Percentiles rank a stretch among this genome's conserved stretches.
Evolutionary conservation across 208 protist species (phyloP).

Genomic region (Leishmania arabica): DNA sequence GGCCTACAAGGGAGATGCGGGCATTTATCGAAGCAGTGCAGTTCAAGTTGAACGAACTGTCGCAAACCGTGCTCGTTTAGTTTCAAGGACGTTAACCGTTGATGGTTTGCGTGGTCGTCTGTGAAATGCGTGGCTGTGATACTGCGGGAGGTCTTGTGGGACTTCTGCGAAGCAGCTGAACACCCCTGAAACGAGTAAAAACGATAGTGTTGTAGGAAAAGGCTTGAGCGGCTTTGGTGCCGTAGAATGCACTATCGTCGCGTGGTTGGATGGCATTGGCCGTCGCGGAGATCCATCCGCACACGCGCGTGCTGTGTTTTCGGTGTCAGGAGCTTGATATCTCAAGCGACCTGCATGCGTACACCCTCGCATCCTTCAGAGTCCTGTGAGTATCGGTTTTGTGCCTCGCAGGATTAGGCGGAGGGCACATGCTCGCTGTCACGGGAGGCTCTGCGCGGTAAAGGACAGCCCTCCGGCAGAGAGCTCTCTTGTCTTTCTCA

Average conservation of each 20-base stretch:
- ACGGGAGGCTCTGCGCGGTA: no score
- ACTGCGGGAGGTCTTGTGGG: neutral
- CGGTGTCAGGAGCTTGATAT: neutral
- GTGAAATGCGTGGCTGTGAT: neutral
- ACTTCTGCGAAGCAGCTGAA: neutral
- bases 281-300: no score
- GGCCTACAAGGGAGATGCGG: no score
- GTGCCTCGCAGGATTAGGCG: no score
- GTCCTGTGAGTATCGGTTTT: neutral
- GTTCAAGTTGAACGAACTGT: neutral
- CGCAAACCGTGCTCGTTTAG: fast-evolving
- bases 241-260: neutral
- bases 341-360: neutral
- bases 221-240: neutral
- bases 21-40: neutral
- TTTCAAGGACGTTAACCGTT: neutral
- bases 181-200: neutral
- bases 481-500: neutral
- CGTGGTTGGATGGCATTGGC: neutral
- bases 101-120: neutral
- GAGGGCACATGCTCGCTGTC: no score
- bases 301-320: neutral
- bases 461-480: fast-evolving
- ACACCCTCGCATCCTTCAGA: neutral
- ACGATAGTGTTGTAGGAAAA: no score